Conservation (phyloP, 306 rosid genomes). For the Nissolia schottii region DNA sequence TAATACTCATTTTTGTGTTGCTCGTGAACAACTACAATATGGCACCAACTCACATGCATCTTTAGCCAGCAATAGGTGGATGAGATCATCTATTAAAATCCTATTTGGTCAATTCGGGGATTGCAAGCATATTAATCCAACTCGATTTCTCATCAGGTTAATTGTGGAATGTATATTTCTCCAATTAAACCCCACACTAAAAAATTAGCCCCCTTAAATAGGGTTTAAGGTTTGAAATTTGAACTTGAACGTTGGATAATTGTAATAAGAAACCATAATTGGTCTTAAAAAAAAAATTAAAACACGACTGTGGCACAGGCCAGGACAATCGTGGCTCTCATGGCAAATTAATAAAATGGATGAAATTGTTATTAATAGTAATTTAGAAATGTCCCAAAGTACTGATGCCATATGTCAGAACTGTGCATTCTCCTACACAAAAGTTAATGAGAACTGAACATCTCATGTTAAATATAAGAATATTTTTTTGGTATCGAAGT, state of each 20-base stretch:
- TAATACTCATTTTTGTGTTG: not conserved
- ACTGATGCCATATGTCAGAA: not conserved
- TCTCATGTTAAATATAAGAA: too few species aligned
- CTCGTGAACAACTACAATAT: not conserved
- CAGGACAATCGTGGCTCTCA: not conserved
- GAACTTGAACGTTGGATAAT: not conserved
- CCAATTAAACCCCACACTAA: not conserved
- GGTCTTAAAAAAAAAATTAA: not conserved
- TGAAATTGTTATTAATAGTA: too few species aligned
- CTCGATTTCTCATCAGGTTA: not conserved
- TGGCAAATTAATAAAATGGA: not conserved
- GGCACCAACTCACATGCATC: not conserved
- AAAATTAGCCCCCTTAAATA: not conserved
- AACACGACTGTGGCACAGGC: not conserved
- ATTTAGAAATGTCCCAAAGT: not conserved
- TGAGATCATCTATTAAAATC: not conserved
- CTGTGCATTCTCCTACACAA: not conserved
- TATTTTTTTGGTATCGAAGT: too few species aligned
- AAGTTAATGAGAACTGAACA: too few species aligned
- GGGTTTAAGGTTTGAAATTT: constrained; percentile 9
- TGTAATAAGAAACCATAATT: not conserved
- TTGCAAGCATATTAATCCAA: not conserved
- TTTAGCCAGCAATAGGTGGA: not conserved
- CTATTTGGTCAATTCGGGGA: not conserved
- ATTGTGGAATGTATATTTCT: not conserved